Evolutionary conservation across 83 land plant genomes (phyloP), one percentile per base, ranked within the genome.

Genomic region (Picea abies): DNA sequence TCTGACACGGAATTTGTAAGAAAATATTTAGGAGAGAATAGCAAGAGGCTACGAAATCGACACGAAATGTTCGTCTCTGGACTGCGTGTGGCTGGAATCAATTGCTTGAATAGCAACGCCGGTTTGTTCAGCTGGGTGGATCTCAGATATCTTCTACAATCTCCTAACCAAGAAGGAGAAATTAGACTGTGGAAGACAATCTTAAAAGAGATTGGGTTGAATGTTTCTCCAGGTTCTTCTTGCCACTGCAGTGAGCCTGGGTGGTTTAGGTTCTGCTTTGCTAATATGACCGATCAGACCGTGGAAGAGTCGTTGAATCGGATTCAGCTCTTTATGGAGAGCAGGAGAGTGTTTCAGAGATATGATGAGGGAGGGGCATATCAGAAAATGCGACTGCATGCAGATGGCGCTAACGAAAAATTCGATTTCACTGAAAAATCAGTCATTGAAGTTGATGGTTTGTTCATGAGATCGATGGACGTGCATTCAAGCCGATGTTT

Each of bases 251-350:
- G 64, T 23, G 95, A 94, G 82, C 92, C 97, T 0, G 97, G 97
- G 10, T 94, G 95, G 97, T 94, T 94, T 37, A 84, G 97, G 8
- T 80, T 94, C 4, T 94, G 97, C 77, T 94, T 94, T 82, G 94
- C 95, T 23, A 68, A 68, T n/a, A 83, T 90, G 80, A 71, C 83
- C n/a, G 88, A 90, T 11, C 84, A 88, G 20, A 85, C 91, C 3
- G 60, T 96, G n/a, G 61, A 63, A 6, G 71, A 87, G 4, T 90
- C 95, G 0, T 56, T 92, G 66, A 32, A 68, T 9, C 88, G 97
- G 37, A 37, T 94, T 26, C 81, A 87, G 82, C 23, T 3, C 16
- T 90, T 90, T 32, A 82, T 63, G 47, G 47, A 44, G 47, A 44
- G 47, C 47, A 44, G 47, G 47, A 44, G 7, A 44, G 47, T 44